Percentiles rank a stretch among this genome's conserved stretches.
These are phyloP conservation scores for Chlamydomonas incerta DNA, from an alignment of 139 green algal species.

Conservation along the genomic window DNA sequence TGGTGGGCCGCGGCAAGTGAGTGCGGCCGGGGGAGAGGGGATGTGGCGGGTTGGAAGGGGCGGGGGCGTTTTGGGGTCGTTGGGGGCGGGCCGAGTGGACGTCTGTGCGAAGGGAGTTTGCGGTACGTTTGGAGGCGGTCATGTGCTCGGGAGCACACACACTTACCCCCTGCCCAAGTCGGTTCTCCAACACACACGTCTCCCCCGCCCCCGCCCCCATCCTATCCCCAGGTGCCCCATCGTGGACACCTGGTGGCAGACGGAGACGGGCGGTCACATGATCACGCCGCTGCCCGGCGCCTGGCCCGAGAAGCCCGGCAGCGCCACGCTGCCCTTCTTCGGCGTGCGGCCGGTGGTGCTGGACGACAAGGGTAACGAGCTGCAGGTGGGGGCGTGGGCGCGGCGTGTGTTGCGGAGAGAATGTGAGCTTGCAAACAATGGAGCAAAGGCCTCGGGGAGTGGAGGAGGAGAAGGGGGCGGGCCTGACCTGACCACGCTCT, in stretches of 20 bases:
- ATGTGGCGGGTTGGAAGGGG: neutral
- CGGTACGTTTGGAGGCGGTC: no score
- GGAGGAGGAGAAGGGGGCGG: no score
- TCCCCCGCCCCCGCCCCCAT: no score
- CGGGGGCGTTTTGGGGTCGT: no score
- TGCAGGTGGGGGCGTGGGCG: slow-evolving; percentile 10
- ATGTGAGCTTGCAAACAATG: no score
- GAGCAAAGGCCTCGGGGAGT: no score
- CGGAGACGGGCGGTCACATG: slow-evolving; percentile 94
- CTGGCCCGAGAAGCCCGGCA: slow-evolving; percentile 88
- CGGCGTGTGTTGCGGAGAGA: neutral
- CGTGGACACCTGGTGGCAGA: slow-evolving; percentile 99
- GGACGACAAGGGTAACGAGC: slow-evolving; percentile 76
- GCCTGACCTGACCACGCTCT: no score
- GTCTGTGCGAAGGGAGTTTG: no score
- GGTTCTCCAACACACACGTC: neutral
- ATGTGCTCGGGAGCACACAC: no score
- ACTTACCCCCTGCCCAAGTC: neutral
- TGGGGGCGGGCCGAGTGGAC: no score
- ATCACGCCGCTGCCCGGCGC: slow-evolving; percentile 91
- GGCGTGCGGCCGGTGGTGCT: slow-evolving; percentile 93
- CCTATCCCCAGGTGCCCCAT: slow-evolving; percentile 83
- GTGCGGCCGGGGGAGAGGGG: neutral
- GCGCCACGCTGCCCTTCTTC: slow-evolving; percentile 95
- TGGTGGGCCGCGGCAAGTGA: slow-evolving; percentile 67